Evolutionary conservation across 2,329 filamentous ascomycete species (phyloP).

Genomic region (Penicillium fuscoglaucum): DNA sequence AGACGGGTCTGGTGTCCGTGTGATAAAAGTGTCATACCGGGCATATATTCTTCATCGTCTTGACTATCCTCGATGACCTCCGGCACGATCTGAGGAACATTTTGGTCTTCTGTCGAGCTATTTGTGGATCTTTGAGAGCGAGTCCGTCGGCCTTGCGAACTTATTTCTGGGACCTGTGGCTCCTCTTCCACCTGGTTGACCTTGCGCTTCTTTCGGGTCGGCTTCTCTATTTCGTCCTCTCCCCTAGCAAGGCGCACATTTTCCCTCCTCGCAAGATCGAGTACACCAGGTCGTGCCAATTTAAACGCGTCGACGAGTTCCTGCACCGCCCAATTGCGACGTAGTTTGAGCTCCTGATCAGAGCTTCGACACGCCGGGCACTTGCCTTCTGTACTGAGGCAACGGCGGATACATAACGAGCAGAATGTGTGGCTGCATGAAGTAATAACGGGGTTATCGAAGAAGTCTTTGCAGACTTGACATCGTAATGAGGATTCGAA

Average conservation of each 20-base stretch:
- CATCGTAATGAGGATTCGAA: slow-evolving; percentile 86
- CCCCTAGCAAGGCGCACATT: slow-evolving; percentile 55
- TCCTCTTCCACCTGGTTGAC: slow-evolving; percentile 38
- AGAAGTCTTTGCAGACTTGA: slow-evolving; percentile 98
- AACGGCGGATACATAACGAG: slow-evolving; percentile 88
- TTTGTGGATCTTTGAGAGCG: slow-evolving; percentile 31
- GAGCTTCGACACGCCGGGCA: slow-evolving; percentile 79
- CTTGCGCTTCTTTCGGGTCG: slow-evolving; percentile 38
- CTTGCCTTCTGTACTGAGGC: slow-evolving; percentile 76
- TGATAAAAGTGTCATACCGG: slow-evolving; percentile 28
- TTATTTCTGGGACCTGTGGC: slow-evolving; percentile 33
- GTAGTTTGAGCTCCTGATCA: slow-evolving; percentile 81
- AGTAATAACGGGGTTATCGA: slow-evolving; percentile 89
- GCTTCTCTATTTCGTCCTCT: slow-evolving; percentile 36
- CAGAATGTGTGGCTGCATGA: slow-evolving; percentile 96
- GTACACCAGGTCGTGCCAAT: slow-evolving; percentile 60
- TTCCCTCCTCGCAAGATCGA: slow-evolving; percentile 63
- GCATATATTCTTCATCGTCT: slow-evolving; percentile 38
- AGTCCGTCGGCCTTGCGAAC: slow-evolving; percentile 34
- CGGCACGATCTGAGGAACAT: not conserved
- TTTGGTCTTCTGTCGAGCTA: not conserved
- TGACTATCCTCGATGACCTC: slow-evolving; percentile 45
- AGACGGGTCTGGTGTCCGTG: slow-evolving; percentile 4
- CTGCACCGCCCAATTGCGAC: slow-evolving; percentile 80
- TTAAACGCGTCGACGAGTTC: slow-evolving; percentile 81